phyloP scores from a whole-genome alignment of 768 basidiomycete species.

The Collybia sordida region DNA sequence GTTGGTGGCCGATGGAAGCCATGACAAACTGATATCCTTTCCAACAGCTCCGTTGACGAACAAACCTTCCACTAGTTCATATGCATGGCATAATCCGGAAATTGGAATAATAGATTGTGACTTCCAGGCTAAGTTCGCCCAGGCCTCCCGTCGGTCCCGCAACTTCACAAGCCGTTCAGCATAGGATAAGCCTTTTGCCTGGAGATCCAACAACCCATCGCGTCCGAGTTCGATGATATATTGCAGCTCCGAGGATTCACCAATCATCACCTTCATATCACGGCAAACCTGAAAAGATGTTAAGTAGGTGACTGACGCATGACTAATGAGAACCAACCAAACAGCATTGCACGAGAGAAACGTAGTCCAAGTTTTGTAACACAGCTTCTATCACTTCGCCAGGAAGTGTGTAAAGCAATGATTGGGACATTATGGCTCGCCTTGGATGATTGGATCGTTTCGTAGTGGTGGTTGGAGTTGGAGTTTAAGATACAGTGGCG shows the following conservation, averaged over 20 bases:
- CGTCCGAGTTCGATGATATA: conserved; percentile 38
- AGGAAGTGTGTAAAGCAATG: too few relatives aligned
- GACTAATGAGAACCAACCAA: too few relatives aligned
- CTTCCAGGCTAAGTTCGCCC: conserved; percentile 22
- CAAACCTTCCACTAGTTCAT: conserved; percentile 61
- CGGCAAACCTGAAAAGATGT: conserved; percentile 27
- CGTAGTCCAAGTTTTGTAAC: too few relatives aligned
- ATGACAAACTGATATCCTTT: conserved; percentile 15
- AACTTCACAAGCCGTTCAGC: conserved; percentile 19
- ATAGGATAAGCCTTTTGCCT: conserved; percentile 6
- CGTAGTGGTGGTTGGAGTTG: too few relatives aligned
- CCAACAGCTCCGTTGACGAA: conserved; percentile 43
- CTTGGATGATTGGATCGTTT: too few relatives aligned
- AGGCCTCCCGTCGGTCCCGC: conserved; percentile 18
- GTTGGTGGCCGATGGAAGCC: conserved; percentile 23
- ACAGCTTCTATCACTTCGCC: too few relatives aligned
- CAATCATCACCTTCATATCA: conserved; percentile 17
- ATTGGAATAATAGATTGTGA: conserved; percentile 7
- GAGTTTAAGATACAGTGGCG: too few relatives aligned
- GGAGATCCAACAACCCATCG: conserved; percentile 31
- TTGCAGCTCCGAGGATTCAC: conserved; percentile 26
- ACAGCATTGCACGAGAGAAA: too few relatives aligned
- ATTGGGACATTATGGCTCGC: too few relatives aligned
- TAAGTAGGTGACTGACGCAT: too few relatives aligned
- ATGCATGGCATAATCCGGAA: conserved; percentile 34